Conservation (phyloP, 2,329 filamentous ascomycete genomes). For the Ramichloridium luteum region DNA sequence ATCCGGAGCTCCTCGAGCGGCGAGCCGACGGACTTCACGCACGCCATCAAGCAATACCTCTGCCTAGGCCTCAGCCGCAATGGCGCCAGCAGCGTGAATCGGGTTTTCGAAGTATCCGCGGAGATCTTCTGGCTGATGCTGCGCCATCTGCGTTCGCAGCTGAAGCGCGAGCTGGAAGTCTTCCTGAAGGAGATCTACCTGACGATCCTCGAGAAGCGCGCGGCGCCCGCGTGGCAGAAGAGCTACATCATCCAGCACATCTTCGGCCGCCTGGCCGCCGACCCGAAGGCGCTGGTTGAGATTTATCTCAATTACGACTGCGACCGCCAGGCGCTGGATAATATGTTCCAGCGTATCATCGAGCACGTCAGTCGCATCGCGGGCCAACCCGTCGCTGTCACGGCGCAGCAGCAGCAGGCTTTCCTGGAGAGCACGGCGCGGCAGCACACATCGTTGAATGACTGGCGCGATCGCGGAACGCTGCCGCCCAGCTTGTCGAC, state of each 20-base stretch:
- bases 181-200: slow-evolving; percentile 97
- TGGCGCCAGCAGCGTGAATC: slow-evolving; percentile 81
- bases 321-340: slow-evolving; percentile 81
- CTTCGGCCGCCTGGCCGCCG: slow-evolving; percentile 68
- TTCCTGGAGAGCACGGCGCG: slow-evolving; percentile 69
- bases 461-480: slow-evolving; percentile 80
- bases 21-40: slow-evolving; percentile 77
- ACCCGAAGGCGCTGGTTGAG: slow-evolving; percentile 82
- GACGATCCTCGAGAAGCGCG: slow-evolving; percentile 76
- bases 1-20: slow-evolving; percentile 85
- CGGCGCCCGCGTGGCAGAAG: slow-evolving; percentile 80
- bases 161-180: slow-evolving; percentile 98
- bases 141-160: slow-evolving; percentile 79
- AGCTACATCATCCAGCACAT: slow-evolving; percentile 72
- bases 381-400: slow-evolving; percentile 64
- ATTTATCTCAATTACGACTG: slow-evolving; percentile 98
- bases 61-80: slow-evolving; percentile 92
- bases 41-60: slow-evolving; percentile 93
- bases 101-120: slow-evolving; percentile 87
- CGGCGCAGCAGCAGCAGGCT: slow-evolving; percentile 64
- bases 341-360: slow-evolving; percentile 89
- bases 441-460: slow-evolving; percentile 31
- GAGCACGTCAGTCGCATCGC: slow-evolving; percentile 86
- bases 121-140: slow-evolving; percentile 98
- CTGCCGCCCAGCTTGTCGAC: slow-evolving; percentile 78